A percentile compares a stretch with the other conserved stretches of the same genome.
These are phyloP conservation scores for Lasiodiplodia theobromae DNA, from an alignment of 2,329 filamentous ascomycete genomes.

Conservation along the genomic window DNA sequence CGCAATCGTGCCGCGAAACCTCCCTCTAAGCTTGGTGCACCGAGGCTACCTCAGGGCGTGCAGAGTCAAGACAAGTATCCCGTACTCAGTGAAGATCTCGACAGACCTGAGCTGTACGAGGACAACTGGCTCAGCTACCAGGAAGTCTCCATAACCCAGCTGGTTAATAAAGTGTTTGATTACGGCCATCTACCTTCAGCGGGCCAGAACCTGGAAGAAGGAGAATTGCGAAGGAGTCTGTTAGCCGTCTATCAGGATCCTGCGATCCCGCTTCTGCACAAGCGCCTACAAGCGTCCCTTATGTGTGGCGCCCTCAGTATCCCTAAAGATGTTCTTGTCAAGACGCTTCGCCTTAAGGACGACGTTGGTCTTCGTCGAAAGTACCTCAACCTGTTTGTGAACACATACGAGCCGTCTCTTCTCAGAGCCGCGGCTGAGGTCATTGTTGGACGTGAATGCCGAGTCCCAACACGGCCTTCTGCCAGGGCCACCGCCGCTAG, in stretches of 20 bases:
- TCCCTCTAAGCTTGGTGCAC: slow-evolving; percentile 42
- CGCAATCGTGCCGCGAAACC: slow-evolving; percentile 37
- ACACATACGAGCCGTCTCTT: slow-evolving; percentile 61
- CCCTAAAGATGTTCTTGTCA: slow-evolving; percentile 59
- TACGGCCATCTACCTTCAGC: slow-evolving; percentile 38
- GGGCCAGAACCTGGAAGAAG: slow-evolving; percentile 21
- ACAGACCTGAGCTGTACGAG: slow-evolving; percentile 66
- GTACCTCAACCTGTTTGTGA: slow-evolving; percentile 65
- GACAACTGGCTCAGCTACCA: slow-evolving; percentile 69
- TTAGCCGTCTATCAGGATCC: slow-evolving; percentile 62
- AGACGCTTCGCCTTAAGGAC: slow-evolving; percentile 56
- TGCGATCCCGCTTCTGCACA: slow-evolving; percentile 59
- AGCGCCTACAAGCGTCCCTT: slow-evolving; percentile 65
- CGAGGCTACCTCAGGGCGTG: slow-evolving; percentile 43
- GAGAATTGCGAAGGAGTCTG: slow-evolving; percentile 55
- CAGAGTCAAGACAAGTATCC: slow-evolving; percentile 54
- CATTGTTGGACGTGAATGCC: slow-evolving; percentile 63
- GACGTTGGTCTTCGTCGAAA: slow-evolving; percentile 66
- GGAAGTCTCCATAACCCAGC: slow-evolving; percentile 66
- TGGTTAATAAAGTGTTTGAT: slow-evolving; percentile 64
- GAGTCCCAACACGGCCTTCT: slow-evolving; percentile 45
- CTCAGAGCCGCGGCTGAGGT: slow-evolving; percentile 64
- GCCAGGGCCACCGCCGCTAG: slow-evolving; percentile 45
- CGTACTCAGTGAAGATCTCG: slow-evolving; percentile 61
- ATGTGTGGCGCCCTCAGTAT: slow-evolving; percentile 64